Conservation (phyloP, 805 yeast genomes). For the Pichia phayaonensis region DNA sequence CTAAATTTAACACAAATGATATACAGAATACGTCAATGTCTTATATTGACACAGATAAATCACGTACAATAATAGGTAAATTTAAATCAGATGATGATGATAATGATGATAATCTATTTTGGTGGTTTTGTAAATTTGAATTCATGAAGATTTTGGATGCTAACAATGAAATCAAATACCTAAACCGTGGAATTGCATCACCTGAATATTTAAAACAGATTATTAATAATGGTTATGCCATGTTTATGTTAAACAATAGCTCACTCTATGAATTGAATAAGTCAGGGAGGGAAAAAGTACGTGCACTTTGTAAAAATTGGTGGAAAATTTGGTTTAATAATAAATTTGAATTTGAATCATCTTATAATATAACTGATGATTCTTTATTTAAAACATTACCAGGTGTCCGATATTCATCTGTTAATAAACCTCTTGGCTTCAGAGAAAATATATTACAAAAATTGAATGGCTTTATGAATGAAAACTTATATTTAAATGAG, state of each 20-base stretch:
- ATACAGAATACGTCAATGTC: neutral
- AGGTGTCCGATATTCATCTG: slow-evolving; percentile 25
- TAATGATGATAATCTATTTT: slow-evolving; percentile 13
- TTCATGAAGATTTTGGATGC: slow-evolving; percentile 7
- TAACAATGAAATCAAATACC: slow-evolving; percentile 8
- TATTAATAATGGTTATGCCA: slow-evolving; percentile 25
- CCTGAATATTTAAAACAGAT: slow-evolving; percentile 28
- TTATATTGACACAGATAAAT: slow-evolving; percentile 27
- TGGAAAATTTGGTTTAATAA: slow-evolving; percentile 31
- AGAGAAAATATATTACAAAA: slow-evolving; percentile 21
- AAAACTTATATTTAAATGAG: slow-evolving; percentile 15
- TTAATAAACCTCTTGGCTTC: slow-evolving; percentile 25
- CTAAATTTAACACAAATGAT: slow-evolving; percentile 13
- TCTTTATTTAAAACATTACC: slow-evolving; percentile 28
- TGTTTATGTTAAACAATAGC: slow-evolving; percentile 30
- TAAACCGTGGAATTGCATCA: slow-evolving; percentile 23
- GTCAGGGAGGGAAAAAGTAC: neutral
- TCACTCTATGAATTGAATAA: slow-evolving; percentile 12
- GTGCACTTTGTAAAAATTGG: slow-evolving; percentile 23
- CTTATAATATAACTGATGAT: slow-evolving; percentile 23
- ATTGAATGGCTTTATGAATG: slow-evolving; percentile 10
- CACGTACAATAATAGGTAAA: slow-evolving; percentile 26
- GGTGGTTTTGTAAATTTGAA: slow-evolving; percentile 26
- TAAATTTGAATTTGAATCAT: slow-evolving; percentile 21
- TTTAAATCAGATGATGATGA: slow-evolving; percentile 19